Percentiles rank a stretch among this genome's conserved stretches.
phyloP scores from a whole-genome alignment of 2,329 filamentous ascomycete genomes.

The Leptosphaerulina australis region DNA sequence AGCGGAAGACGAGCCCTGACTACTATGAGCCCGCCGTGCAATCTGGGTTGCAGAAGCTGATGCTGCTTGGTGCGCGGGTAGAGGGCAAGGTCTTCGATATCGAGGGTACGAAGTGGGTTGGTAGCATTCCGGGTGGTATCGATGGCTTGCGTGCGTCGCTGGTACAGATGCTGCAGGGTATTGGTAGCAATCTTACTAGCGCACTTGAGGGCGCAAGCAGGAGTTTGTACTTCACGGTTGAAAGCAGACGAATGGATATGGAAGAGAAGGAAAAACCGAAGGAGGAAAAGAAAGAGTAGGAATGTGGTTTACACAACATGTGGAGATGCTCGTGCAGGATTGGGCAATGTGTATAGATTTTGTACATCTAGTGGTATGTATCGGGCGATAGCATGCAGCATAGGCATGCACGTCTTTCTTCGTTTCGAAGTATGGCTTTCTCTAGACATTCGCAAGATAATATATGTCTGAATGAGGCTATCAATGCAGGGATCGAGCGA shows the following conservation, averaged over 20 bases:
- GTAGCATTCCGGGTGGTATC: constrained; percentile 80
- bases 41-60: constrained; percentile 80
- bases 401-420: too few relatives aligned
- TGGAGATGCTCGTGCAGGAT: neutral
- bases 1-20: constrained; percentile 74
- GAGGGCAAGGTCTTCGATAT: constrained; percentile 85
- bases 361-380: constrained; percentile 22
- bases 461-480: too few relatives aligned
- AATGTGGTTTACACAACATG: constrained; percentile 8
- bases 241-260: constrained; percentile 78
- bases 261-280: constrained; percentile 68
- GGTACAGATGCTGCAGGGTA: constrained; percentile 77
- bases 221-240: constrained; percentile 86
- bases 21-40: constrained; percentile 84
- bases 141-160: constrained; percentile 82
- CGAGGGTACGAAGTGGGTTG: constrained; percentile 71
- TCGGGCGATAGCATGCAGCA: neutral
- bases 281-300: constrained; percentile 25
- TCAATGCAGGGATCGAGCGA: too few relatives aligned
- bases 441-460: too few relatives aligned
- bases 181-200: constrained; percentile 76
- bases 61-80: constrained; percentile 83
- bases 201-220: constrained; percentile 80
- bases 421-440: too few relatives aligned
- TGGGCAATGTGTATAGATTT: constrained; percentile 24